These are phyloP conservation scores for Candida sanyaensis DNA, from an alignment of 1,139 yeast species.

Conservation along the genomic window DNA sequence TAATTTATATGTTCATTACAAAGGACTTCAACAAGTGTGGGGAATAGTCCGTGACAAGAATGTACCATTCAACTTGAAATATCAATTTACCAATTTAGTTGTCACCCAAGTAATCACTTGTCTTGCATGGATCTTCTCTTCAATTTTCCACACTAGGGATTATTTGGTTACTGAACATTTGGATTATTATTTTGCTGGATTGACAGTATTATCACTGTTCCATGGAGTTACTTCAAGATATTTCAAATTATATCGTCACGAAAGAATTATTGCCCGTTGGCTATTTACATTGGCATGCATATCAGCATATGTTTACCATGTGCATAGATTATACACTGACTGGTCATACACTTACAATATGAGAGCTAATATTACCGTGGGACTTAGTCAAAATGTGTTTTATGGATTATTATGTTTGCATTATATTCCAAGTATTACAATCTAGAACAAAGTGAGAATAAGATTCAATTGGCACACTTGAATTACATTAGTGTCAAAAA, in stretches of 20 bases:
- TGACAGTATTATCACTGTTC: slow-evolving; percentile 78
- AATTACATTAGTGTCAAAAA: slow-evolving; percentile 25
- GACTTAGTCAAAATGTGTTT: slow-evolving; percentile 67
- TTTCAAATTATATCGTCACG: slow-evolving; percentile 52
- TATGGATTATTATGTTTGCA: slow-evolving; percentile 33
- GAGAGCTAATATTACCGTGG: slow-evolving; percentile 83
- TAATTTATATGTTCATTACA: slow-evolving; percentile 73
- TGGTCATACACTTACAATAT: slow-evolving; percentile 96
- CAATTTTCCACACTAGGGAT: slow-evolving; percentile 89
- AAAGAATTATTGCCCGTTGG: slow-evolving; percentile 25
- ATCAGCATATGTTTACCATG: slow-evolving; percentile 59
- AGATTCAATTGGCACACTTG: slow-evolving; percentile 22
- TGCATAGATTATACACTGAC: slow-evolving; percentile 63
- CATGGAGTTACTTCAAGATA: slow-evolving; percentile 65
- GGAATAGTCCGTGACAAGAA: slow-evolving; percentile 16
- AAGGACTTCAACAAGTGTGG: slow-evolving; percentile 51
- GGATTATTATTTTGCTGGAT: slow-evolving; percentile 92
- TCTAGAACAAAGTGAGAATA: slow-evolving; percentile 19
- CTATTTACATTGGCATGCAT: slow-evolving; percentile 45
- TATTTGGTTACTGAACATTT: slow-evolving; percentile 74
- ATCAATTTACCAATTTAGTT: slow-evolving; percentile 42
- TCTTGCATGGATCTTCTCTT: slow-evolving; percentile 85
- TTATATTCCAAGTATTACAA: slow-evolving; percentile 36
- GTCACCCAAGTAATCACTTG: slow-evolving; percentile 58
- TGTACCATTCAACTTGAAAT: slow-evolving; percentile 12